Conservation (phyloP, 495 filamentous ascomycete genomes). For the Neurospora sublineolata region DNA sequence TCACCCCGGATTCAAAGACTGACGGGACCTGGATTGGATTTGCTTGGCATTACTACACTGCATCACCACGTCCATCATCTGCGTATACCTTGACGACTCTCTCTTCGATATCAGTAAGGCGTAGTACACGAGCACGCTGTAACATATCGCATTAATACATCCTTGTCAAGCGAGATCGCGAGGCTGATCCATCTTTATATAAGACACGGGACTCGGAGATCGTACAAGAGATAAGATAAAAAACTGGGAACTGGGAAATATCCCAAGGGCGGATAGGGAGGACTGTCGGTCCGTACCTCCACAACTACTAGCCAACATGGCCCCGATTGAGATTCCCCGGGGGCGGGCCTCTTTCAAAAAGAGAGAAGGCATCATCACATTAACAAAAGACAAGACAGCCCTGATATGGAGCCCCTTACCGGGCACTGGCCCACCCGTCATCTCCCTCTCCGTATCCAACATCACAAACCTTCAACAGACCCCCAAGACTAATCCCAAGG, state of each 20-base stretch:
- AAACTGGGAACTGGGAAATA: not conserved
- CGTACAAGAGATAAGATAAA: not conserved
- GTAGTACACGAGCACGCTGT: not conserved
- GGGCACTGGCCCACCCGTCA: constrained; percentile 39
- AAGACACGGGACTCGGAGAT: not conserved
- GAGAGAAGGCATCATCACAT: constrained; percentile 75
- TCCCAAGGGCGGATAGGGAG: not conserved
- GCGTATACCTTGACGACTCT: not conserved
- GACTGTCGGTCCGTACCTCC: not conserved
- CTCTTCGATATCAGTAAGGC: not conserved
- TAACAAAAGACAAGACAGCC: constrained; percentile 55
- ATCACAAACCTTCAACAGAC: constrained; percentile 94
- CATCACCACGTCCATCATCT: not conserved
- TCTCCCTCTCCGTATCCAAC: constrained; percentile 58
- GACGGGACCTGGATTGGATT: not conserved
- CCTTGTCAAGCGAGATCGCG: not conserved
- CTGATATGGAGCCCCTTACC: constrained; percentile 70
- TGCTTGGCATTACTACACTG: not conserved
- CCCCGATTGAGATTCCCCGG: constrained; percentile 46
- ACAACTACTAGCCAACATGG: constrained; percentile 7
- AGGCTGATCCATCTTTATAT: not conserved
- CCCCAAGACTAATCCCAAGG: constrained; percentile 66
- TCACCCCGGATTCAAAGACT: not conserved
- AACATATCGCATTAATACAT: not conserved
- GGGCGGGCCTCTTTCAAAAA: constrained; percentile 84